phyloP scores from a whole-genome alignment of 495 filamentous ascomycete genomes.

The Hyphodiscus hymeniophilus region DNA sequence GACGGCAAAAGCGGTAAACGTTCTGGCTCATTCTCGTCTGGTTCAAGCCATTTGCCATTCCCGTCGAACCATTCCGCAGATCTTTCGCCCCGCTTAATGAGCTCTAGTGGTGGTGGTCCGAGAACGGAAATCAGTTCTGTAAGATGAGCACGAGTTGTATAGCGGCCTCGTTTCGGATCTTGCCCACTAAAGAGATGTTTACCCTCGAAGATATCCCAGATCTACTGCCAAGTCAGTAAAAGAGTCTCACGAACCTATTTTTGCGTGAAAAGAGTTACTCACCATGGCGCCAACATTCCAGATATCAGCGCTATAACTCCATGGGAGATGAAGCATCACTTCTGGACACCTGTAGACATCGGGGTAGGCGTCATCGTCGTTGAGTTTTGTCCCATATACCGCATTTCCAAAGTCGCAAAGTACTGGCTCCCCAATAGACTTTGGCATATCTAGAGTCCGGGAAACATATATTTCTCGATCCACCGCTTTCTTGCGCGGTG shows the following conservation, averaged over 20 bases:
- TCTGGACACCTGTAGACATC: conserved; percentile 38
- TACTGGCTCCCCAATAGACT: conserved; percentile 3
- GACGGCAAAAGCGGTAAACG: background rate
- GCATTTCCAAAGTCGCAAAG: conserved; percentile 20
- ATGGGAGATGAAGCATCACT: conserved; percentile 33
- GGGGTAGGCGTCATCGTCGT: conserved; percentile 26
- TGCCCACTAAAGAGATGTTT: conserved; percentile 18
- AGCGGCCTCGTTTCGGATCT: conserved; percentile 11
- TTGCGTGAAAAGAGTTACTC: conserved; percentile 13
- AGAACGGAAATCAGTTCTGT: conserved; percentile 20
- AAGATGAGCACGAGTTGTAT: conserved; percentile 17
- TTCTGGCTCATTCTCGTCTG: background rate
- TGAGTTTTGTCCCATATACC: conserved; percentile 7
- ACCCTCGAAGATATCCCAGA: conserved; percentile 22
- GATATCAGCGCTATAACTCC: conserved; percentile 34
- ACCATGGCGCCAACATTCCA: conserved; percentile 40
- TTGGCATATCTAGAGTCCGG: conserved; percentile 3
- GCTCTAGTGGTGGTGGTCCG: conserved; percentile 22
- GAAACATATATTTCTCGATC: conserved; percentile 13
- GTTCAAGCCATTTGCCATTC: conserved; percentile 9
- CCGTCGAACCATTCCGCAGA: conserved; percentile 11
- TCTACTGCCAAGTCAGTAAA: conserved; percentile 9
- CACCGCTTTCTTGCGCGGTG: conserved; percentile 11
- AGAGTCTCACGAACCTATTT: background rate
- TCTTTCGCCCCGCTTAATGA: conserved; percentile 10